These are phyloP conservation scores for Colletotrichum sp. DNA, from an alignment of 2,329 filamentous ascomycete species.

Conservation along the genomic window DNA sequence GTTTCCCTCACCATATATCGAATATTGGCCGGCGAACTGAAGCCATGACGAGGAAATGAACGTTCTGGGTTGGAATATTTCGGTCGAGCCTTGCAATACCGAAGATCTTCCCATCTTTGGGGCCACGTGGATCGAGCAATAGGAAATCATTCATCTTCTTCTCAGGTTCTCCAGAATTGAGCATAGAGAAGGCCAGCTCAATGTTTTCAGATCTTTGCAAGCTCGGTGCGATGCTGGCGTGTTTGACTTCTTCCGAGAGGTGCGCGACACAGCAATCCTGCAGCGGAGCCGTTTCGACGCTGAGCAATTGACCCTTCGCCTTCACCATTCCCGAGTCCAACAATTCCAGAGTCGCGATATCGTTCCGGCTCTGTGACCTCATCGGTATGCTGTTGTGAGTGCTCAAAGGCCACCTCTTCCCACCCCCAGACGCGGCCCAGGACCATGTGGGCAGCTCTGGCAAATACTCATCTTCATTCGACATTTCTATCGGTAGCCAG, in stretches of 20 bases:
- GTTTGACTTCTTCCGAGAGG: background rate
- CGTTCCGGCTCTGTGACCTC: background rate
- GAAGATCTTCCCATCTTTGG: background rate
- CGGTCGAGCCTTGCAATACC: background rate
- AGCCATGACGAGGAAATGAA: background rate
- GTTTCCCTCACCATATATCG: background rate
- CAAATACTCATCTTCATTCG: background rate
- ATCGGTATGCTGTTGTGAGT: background rate
- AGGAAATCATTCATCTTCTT: background rate
- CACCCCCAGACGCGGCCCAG: background rate
- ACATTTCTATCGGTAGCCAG: background rate
- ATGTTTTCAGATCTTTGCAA: background rate
- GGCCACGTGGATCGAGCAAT: background rate
- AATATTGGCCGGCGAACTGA: background rate
- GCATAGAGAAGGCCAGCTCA: background rate
- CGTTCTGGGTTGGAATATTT: background rate
- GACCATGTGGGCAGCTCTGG: background rate
- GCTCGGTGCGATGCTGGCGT: background rate
- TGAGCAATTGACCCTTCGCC: background rate
- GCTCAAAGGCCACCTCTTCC: background rate
- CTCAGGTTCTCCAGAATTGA: fast-evolving
- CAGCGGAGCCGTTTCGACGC: background rate
- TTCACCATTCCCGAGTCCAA: background rate
- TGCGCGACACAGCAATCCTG: background rate
- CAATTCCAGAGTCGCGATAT: background rate